A percentile compares a stretch with the other conserved stretches of the same genome.
These are phyloP conservation scores for Cicer pinnatifidum DNA, from an alignment of 306 rosid species.

Conservation along the genomic window DNA sequence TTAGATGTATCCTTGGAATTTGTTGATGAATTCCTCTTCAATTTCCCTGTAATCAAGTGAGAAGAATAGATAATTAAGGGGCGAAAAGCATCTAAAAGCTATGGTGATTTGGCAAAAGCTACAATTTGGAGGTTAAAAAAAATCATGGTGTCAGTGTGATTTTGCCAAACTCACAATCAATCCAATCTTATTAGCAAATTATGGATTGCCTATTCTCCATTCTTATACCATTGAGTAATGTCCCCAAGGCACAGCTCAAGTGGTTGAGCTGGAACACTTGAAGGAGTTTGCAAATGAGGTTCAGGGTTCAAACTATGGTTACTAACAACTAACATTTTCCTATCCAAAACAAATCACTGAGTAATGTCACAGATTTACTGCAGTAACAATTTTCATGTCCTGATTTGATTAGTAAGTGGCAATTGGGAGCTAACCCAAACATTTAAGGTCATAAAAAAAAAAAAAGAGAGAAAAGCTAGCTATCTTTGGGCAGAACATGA, in stretches of 20 bases:
- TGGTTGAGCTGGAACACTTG: too few relatives aligned
- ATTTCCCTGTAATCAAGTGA: slow-evolving; percentile 53
- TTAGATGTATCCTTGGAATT: slow-evolving; percentile 59
- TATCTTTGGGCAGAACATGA: background rate
- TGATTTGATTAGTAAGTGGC: background rate
- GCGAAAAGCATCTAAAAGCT: slow-evolving; percentile 1
- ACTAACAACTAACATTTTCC: too few relatives aligned
- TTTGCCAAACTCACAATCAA: too few relatives aligned
- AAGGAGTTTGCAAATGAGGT: too few relatives aligned
- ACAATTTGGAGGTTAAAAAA: too few relatives aligned
- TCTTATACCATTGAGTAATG: background rate
- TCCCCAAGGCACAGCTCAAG: too few relatives aligned
- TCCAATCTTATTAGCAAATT: background rate
- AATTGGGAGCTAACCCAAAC: background rate
- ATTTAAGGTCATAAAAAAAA: background rate
- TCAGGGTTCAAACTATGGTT: too few relatives aligned
- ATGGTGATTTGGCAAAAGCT: too few relatives aligned
- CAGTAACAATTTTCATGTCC: background rate
- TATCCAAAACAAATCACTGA: too few relatives aligned
- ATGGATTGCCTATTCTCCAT: background rate
- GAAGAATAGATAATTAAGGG: slow-evolving; percentile 32
- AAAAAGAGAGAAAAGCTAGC: background rate
- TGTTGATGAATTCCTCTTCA: slow-evolving; percentile 60
- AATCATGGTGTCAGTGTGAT: too few relatives aligned
- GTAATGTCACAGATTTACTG: background rate